Percentiles rank a stretch among this genome's conserved stretches.
phyloP scores from a whole-genome alignment of 352 stramenopile species.

The Peronospora farinosa region DNA sequence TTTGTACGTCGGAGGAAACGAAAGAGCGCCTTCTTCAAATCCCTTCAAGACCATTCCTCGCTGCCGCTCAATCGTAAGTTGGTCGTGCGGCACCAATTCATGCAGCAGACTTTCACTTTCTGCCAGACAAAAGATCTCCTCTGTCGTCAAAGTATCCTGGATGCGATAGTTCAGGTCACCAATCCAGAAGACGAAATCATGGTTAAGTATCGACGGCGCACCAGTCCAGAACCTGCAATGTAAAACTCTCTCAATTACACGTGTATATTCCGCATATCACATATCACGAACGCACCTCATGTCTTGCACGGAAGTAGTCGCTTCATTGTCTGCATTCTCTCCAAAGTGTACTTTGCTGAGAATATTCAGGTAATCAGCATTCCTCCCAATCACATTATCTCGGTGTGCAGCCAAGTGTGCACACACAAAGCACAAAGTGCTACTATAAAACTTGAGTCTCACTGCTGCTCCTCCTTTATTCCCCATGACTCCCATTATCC shows the following conservation, averaged over 20 bases:
- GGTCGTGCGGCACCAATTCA: conserved; percentile 43
- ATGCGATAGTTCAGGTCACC: conserved; percentile 91
- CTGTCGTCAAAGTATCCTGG: conserved; percentile 59
- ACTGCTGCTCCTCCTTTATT: conserved; percentile 98
- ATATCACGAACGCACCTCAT: conserved; percentile 19
- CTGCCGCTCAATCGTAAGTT: conserved; percentile 66
- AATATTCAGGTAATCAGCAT: conserved; percentile 98
- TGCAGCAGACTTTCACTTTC: conserved; percentile 36
- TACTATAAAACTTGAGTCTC: conserved; percentile 95
- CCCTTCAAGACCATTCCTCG: conserved; percentile 75
- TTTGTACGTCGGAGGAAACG: conserved; percentile 96
- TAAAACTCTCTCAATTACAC: conserved; percentile 2
- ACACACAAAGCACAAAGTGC: conserved; percentile 98
- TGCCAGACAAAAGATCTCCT: conserved; percentile 62
- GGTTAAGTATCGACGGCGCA: conserved; percentile 87
- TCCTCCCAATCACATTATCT: conserved; percentile 95
- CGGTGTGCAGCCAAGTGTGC: conserved; percentile 97
- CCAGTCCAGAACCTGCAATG: conserved; percentile 40
- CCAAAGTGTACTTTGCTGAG: conserved; percentile 93
- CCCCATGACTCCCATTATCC: conserved; percentile 98
- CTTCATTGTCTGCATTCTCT: conserved; percentile 27
- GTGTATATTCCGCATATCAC: neutral
- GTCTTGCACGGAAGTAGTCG: conserved; percentile 19
- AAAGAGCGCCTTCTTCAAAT: conserved; percentile 88
- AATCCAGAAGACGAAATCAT: conserved; percentile 98